Conservation (phyloP, 106 monocot genomes). For the Dioscorea dumetorum region DNA sequence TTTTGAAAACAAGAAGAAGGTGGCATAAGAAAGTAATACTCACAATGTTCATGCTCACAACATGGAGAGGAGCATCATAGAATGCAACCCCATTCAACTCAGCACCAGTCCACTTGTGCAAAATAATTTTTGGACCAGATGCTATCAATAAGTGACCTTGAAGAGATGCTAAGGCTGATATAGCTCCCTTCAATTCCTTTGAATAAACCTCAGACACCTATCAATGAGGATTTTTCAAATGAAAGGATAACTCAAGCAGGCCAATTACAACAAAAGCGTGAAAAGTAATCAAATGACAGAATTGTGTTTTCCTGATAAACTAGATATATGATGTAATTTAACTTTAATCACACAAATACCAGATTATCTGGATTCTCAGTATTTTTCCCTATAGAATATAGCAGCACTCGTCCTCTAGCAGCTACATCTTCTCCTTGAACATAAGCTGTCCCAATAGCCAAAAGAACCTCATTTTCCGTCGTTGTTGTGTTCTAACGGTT, state of each 20-base stretch:
- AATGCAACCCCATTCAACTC: conserved; percentile 98
- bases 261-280: not conserved
- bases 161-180: conserved; percentile 91
- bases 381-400: conserved; percentile 66
- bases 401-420: conserved; percentile 80
- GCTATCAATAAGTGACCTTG: conserved; percentile 95
- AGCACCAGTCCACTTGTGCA: conserved; percentile 90
- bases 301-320: too few species aligned
- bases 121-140: conserved; percentile 88
- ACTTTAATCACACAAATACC: conserved; percentile 26
- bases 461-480: conserved; percentile 77
- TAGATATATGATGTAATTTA: not conserved
- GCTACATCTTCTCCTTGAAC: conserved; percentile 95
- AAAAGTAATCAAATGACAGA: not conserved
- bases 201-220: conserved; percentile 91
- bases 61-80: conserved; percentile 97
- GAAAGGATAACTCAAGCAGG: not conserved
- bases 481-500: conserved; percentile 65
- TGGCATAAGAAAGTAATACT: conserved; percentile 10
- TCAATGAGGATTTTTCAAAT: not conserved
- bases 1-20: not conserved
- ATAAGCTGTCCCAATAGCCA: conserved; percentile 94
- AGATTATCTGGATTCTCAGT: conserved; percentile 57
- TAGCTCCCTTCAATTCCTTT: conserved; percentile 92
- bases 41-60: conserved; percentile 96